Conservation (phyloP, 2,329 filamentous ascomycete species). For the Blastomyces percursus region DNA sequence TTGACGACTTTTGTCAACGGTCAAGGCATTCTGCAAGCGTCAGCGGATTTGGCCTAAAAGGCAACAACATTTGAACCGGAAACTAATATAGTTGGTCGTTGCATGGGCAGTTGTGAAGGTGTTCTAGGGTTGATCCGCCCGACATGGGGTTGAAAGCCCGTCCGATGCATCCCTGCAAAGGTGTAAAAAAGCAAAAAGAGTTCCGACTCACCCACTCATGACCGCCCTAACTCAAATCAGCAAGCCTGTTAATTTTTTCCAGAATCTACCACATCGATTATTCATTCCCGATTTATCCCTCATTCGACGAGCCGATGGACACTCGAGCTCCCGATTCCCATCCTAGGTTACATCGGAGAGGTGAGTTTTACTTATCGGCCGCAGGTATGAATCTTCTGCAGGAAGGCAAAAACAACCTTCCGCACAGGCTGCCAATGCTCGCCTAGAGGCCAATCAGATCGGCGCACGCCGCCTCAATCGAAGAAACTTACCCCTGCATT, state of each 20-base stretch:
- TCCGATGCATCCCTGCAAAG: neutral
- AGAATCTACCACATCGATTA: neutral
- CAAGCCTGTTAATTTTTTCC: neutral
- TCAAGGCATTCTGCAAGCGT: neutral
- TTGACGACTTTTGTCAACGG: neutral
- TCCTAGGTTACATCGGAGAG: neutral
- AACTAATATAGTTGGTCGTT: neutral
- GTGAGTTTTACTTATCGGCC: neutral
- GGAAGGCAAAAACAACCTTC: neutral
- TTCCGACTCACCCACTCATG: neutral
- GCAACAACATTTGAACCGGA: neutral
- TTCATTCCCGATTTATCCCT: neutral
- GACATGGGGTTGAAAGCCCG: neutral
- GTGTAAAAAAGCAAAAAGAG: neutral
- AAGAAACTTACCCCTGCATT: neutral
- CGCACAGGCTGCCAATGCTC: neutral
- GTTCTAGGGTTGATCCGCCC: neutral
- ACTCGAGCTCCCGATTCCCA: neutral
- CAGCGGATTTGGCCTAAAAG: neutral
- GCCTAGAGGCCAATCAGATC: neutral
- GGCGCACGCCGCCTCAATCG: neutral
- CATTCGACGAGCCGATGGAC: neutral
- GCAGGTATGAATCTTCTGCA: neutral
- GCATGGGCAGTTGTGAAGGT: neutral
- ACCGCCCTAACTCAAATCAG: neutral